Evolutionary conservation across 2,329 filamentous ascomycete species (phyloP), one percentile per base, ranked within the genome.

Genomic region (Rutstroemia sp.): DNA sequence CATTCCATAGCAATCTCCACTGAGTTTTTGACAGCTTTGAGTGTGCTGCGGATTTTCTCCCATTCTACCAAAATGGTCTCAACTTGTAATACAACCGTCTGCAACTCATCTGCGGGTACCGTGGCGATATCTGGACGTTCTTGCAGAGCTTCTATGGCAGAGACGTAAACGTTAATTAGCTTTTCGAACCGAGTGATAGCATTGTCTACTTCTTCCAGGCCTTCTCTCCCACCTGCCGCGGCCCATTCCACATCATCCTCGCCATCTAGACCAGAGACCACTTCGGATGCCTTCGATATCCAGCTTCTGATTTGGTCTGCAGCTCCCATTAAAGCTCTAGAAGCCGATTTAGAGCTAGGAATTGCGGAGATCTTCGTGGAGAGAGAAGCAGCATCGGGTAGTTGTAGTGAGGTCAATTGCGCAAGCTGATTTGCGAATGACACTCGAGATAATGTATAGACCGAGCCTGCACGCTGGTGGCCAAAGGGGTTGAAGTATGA

Each of bases 191-290:
- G 85, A 39, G 79, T 76, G 59, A 97, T 92, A 21, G 92, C 83
- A 62, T 76, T 81, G 66, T 87, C 84, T 23, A 87, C 84, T 63
- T 87, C 84, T 51, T 84, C 85, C 38, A 92, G 76, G 2, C 89
- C 89, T 71, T 92, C 88, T 59, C 87, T 79, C 2, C 94, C 94
- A 52, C 90, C 94, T 6, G 83, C 83, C 1, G 92, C 92, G 2
- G 94, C 92, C 94, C 94, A 99, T 71, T 97, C 92, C 16, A 97
- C 91, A 68, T 99, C 94, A 70, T 97, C 94, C 61, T 97, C 92
- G 53, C 92, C 91, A 70, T 97, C 91, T 44, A 99, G 76, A 5
- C 92, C 92, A 54, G 82, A 82, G 53, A 99, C 84, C 34, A 97
- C 92, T 65, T 95, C 90, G 0, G 87, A 87, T 0, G 92, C 92